Conservation (phyloP, 768 basidiomycete species). For the Xerocomellus intermedius region DNA sequence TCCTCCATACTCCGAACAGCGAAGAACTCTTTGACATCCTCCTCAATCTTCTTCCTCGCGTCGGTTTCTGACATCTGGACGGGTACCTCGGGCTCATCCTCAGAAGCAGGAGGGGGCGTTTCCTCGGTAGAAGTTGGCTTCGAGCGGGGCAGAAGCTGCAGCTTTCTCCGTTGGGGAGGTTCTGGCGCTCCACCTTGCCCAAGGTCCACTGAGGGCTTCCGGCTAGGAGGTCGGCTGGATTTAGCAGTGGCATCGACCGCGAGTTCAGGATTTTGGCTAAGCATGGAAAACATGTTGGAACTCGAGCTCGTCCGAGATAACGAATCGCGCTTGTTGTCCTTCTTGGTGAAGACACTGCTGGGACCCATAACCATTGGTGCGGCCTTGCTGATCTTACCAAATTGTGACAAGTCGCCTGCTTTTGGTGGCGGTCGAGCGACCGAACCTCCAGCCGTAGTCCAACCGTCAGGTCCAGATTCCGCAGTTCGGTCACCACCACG, state of each 20-base stretch:
- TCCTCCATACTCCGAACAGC: slow-evolving; percentile 81
- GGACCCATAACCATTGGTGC: slow-evolving; percentile 79
- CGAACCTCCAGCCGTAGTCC: slow-evolving; percentile 66
- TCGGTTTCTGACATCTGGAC: slow-evolving; percentile 62
- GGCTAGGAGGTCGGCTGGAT: slow-evolving; percentile 49
- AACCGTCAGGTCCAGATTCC: slow-evolving; percentile 77
- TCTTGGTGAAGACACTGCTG: slow-evolving; percentile 79
- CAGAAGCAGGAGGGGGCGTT: slow-evolving; percentile 44
- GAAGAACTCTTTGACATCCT: slow-evolving; percentile 87
- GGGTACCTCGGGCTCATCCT: slow-evolving; percentile 46
- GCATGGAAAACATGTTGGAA: slow-evolving; percentile 88
- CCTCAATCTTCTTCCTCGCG: slow-evolving; percentile 71
- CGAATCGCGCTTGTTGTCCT: slow-evolving; percentile 66
- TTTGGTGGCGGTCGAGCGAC: slow-evolving; percentile 61
- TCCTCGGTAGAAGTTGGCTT: slow-evolving; percentile 53
- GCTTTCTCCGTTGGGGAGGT: slow-evolving; percentile 58
- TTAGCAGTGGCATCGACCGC: slow-evolving; percentile 52
- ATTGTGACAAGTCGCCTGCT: slow-evolving; percentile 82
- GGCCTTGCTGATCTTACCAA: slow-evolving; percentile 81
- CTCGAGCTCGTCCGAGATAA: slow-evolving; percentile 77
- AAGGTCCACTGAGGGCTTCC: slow-evolving; percentile 52
- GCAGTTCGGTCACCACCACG: slow-evolving; percentile 74
- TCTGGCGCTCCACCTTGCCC: slow-evolving; percentile 46
- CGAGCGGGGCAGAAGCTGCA: slow-evolving; percentile 79
- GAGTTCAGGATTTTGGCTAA: slow-evolving; percentile 61